Base-by-base conservation (phyloP, 768 basidiomycete species). In the Serendipita sp. region DNA sequence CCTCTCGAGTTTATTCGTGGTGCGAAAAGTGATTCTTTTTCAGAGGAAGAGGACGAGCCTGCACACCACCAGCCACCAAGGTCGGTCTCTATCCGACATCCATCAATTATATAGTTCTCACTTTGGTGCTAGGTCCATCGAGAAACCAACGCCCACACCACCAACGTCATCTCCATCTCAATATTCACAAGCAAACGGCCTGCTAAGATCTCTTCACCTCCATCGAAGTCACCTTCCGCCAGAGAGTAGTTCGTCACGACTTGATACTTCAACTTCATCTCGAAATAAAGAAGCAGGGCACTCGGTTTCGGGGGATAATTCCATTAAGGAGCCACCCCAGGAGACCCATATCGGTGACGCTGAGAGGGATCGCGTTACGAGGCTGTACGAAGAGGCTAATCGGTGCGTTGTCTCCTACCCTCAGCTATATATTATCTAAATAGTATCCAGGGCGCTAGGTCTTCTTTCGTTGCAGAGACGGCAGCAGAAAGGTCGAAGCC, bases 311-410 rank as follows among this genome's bases (percentile, higher is more conserved):
- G 34, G 14, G 34, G 34, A 38, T 5, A 38, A 38, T 38, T 14
- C 14, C 11, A 24, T 20, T 28, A 22, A 24, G 24, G n/a, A 7
- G 5, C 3, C 53, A 4, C 24, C 4, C n/a, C 22, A 24, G n/a
- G 53, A 31, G 9, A 31, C 31, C n/a, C 24, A 28, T 24, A 33
- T 58, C 2, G 53, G 31, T 22, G n/a, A 24, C 22, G 31, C 3
- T 28, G 53, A 58, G 28, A 58, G 28, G 53, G 53, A 58, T 33
- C 17, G 11, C n/a, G 53, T 58, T 7, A 58, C 53, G 7, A n/a
- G 53, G 9, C 9, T 58, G 9, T 58, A 58, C n/a, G 53, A 58
- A n/a, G 53, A 58, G n/a, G 53, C 53, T 7, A 58, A 58, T 58
- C 3, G 24, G 53, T 58, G 17, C 3, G 53, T 28, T 58, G 26